Evolutionary conservation across 805 yeast species (phyloP).

Genomic region (Candida ipomoeae): DNA sequence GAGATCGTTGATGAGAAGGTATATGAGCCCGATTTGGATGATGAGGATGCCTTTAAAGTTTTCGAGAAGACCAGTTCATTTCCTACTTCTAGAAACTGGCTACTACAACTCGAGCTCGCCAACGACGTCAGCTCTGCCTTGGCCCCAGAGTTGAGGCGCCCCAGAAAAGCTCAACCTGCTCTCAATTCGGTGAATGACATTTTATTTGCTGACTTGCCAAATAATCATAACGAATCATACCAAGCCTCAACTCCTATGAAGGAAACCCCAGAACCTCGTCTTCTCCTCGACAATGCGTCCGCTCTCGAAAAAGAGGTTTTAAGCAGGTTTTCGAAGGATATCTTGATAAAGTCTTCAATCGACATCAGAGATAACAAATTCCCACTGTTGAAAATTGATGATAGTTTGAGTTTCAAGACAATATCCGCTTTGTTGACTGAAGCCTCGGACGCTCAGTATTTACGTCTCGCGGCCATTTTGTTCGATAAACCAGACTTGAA

Average conservation of each 20-base stretch:
- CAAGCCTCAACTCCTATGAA: constrained; percentile 24
- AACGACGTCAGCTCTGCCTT: constrained; percentile 42
- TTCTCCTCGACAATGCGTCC: neutral
- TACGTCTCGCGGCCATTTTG: constrained; percentile 61
- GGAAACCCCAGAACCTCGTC: constrained; percentile 9
- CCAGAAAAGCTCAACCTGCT: constrained; percentile 15
- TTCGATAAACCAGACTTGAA: constrained; percentile 33
- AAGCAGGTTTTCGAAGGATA: neutral
- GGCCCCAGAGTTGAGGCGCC: constrained; percentile 21
- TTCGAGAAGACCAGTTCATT: constrained; percentile 43
- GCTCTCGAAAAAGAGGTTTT: constrained; percentile 12
- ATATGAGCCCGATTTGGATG: constrained; percentile 60
- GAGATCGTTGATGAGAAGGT: constrained; percentile 57
- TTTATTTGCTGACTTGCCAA: constrained; percentile 46
- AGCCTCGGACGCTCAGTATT: constrained; percentile 29
- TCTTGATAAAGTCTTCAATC: constrained; percentile 19
- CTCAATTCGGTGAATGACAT: constrained; percentile 42
- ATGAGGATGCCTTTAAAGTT: constrained; percentile 31
- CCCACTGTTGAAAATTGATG: constrained; percentile 19
- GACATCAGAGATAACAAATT: constrained; percentile 22
- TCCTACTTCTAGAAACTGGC: constrained; percentile 59
- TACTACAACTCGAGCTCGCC: constrained; percentile 54
- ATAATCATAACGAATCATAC: constrained; percentile 14
- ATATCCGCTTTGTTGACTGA: constrained; percentile 12
- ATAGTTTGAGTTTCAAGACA: constrained; percentile 18